Conservation (phyloP, 2,329 filamentous ascomycete species). For the Exophiala viscosa region DNA sequence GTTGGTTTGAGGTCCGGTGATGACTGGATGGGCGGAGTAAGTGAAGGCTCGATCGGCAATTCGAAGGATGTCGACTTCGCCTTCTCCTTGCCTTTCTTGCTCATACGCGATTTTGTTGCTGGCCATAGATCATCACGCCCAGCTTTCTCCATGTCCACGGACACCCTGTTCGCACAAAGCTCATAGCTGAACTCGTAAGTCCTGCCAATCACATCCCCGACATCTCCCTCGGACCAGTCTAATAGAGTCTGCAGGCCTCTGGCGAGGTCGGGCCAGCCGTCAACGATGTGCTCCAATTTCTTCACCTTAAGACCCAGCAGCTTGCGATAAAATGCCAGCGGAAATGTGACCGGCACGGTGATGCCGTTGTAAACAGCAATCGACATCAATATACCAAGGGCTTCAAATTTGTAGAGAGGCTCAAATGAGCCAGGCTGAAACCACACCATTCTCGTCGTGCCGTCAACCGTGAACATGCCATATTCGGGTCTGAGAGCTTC, state of each 20-base stretch:
- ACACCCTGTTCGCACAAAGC: slow-evolving; percentile 51
- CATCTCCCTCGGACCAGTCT: slow-evolving; percentile 74
- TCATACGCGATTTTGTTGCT: background rate
- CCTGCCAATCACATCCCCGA: slow-evolving; percentile 76
- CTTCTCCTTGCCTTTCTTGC: slow-evolving; percentile 24
- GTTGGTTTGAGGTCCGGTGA: slow-evolving; percentile 11
- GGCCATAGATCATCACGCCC: slow-evolving; percentile 28
- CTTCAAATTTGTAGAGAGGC: slow-evolving; percentile 83
- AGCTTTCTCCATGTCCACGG: slow-evolving; percentile 52
- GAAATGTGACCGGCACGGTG: slow-evolving; percentile 85
- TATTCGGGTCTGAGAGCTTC: slow-evolving; percentile 75
- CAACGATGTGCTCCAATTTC: slow-evolving; percentile 70
- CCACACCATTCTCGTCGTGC: slow-evolving; percentile 75
- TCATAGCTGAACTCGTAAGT: slow-evolving; percentile 82
- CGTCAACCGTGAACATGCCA: slow-evolving; percentile 73
- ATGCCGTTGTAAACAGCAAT: slow-evolving; percentile 91
- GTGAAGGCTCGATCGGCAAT: slow-evolving; percentile 13
- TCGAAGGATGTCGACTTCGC: slow-evolving; percentile 26
- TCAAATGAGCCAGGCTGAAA: slow-evolving; percentile 80
- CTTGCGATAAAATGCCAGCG: slow-evolving; percentile 76
- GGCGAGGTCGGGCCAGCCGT: slow-evolving; percentile 81
- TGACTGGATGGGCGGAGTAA: slow-evolving; percentile 16
- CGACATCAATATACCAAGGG: slow-evolving; percentile 82
- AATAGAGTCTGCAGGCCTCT: slow-evolving; percentile 70
- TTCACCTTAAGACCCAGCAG: slow-evolving; percentile 67